These are phyloP conservation scores for Beauveria sp. DNA, from an alignment of 2,329 filamentous ascomycete genomes.

Conservation along the genomic window DNA sequence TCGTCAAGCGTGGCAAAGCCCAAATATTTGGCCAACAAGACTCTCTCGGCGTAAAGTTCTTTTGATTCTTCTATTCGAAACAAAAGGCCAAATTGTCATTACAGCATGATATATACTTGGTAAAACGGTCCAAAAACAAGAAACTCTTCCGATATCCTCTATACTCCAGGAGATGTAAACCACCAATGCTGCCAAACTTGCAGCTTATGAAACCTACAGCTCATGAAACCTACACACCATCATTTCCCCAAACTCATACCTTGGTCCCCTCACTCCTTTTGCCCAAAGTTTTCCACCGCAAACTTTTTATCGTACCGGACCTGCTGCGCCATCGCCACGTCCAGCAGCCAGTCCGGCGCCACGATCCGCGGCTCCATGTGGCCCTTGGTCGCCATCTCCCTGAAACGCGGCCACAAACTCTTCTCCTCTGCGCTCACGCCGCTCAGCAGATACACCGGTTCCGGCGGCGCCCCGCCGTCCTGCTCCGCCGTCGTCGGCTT, in stretches of 20 bases:
- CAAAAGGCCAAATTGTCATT: neutral
- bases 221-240: too few relatives aligned
- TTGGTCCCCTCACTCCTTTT: conserved; percentile 12
- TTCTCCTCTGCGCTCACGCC: conserved; percentile 59
- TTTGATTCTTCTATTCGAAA: conserved; percentile 43
- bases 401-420: conserved; percentile 72
- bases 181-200: neutral
- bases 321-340: conserved; percentile 82
- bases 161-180: neutral
- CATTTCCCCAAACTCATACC: neutral
- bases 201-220: too few relatives aligned
- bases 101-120: neutral
- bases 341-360: conserved; percentile 79
- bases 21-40: conserved; percentile 90
- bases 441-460: conserved; percentile 78
- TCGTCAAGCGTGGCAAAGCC: conserved; percentile 85
- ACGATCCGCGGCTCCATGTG: conserved; percentile 78
- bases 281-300: conserved; percentile 39
- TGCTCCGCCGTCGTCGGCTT: conserved; percentile 58
- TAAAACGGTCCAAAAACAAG: neutral
- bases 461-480: conserved; percentile 51
- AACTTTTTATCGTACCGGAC: conserved; percentile 61
- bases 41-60: conserved; percentile 92
- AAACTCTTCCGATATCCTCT: neutral
- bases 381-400: conserved; percentile 67